A percentile compares a stretch with the other conserved stretches of the same genome.
Evolutionary conservation across 305 asterid species (phyloP).

Genomic region (Rubia balearica): DNA sequence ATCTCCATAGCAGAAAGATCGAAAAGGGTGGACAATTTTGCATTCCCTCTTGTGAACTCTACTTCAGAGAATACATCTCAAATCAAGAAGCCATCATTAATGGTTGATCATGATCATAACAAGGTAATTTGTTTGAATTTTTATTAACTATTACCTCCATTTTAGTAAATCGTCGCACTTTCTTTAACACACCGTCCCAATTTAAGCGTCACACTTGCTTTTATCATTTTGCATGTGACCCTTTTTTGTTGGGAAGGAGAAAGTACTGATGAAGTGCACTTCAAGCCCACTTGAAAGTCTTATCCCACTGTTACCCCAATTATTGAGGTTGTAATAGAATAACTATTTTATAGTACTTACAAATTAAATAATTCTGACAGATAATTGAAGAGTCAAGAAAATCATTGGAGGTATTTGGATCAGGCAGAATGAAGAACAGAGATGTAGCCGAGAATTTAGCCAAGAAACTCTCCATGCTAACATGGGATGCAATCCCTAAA

Average conservation of each 20-base stretch:
- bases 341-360: not conserved
- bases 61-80: constrained; percentile 6
- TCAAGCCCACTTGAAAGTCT: not conserved
- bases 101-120: constrained; percentile 6
- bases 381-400: constrained; percentile 32
- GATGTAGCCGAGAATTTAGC: constrained; percentile 52
- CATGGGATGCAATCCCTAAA: constrained; percentile 90
- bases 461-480: constrained; percentile 74
- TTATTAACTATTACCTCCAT: too few species aligned
- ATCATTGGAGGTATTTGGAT: constrained; percentile 77
- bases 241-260: not conserved
- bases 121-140: not conserved
- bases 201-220: not conserved
- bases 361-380: not conserved
- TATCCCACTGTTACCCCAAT: not conserved
- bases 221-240: not conserved
- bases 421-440: constrained; percentile 28
- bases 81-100: constrained; percentile 8
- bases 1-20: constrained; percentile 23
- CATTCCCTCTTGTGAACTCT: constrained; percentile 16
- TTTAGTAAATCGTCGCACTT: not conserved
- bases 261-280: not conserved
- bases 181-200: not conserved
- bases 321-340: not conserved
- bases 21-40: constrained; percentile 14